Conservation (phyloP, 2,329 filamentous ascomycete genomes). For the Decorospora gaudefroyi region DNA sequence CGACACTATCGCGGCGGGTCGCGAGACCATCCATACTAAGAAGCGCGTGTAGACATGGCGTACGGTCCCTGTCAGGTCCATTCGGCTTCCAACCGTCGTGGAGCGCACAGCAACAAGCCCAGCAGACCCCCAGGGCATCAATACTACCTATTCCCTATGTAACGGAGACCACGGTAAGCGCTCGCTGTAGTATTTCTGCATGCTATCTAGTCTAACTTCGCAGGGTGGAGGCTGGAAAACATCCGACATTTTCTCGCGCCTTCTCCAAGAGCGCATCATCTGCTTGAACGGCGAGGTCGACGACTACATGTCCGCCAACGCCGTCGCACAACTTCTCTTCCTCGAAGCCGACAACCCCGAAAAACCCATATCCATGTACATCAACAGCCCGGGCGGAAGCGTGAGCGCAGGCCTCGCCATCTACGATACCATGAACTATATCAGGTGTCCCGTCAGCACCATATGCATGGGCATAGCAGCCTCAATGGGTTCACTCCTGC, state of each 20-base stretch:
- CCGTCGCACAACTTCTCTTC: constrained; percentile 94
- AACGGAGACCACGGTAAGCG: constrained; percentile 55
- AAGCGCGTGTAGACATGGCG: constrained; percentile 15
- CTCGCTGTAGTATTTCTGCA: constrained; percentile 3
- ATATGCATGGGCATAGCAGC: constrained; percentile 95
- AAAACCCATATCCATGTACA: constrained; percentile 96
- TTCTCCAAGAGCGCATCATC: constrained; percentile 80
- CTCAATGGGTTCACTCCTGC: constrained; percentile 88
- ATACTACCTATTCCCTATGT: constrained; percentile 57
- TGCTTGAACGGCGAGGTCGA: constrained; percentile 92
- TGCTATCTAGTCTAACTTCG: constrained; percentile 35
- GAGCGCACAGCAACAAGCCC: constrained; percentile 23
- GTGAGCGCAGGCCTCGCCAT: constrained; percentile 86
- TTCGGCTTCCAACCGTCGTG: constrained; percentile 33
- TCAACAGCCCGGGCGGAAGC: constrained; percentile 92
- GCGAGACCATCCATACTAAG: constrained; percentile 24
- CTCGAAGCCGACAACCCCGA: constrained; percentile 95
- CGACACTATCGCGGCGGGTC: constrained; percentile 35
- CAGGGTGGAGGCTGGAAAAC: constrained; percentile 58
- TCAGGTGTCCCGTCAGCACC: constrained; percentile 87
- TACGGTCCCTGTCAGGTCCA: constrained; percentile 33
- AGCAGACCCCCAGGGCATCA: constrained; percentile 38
- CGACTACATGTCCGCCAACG: constrained; percentile 86
- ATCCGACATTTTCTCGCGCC: constrained; percentile 55
- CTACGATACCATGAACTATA: constrained; percentile 99